Evolutionary conservation across 345 rosid species (phyloP), one percentile per base, ranked within the genome.

Genomic region (Passiflora organensis): DNA sequence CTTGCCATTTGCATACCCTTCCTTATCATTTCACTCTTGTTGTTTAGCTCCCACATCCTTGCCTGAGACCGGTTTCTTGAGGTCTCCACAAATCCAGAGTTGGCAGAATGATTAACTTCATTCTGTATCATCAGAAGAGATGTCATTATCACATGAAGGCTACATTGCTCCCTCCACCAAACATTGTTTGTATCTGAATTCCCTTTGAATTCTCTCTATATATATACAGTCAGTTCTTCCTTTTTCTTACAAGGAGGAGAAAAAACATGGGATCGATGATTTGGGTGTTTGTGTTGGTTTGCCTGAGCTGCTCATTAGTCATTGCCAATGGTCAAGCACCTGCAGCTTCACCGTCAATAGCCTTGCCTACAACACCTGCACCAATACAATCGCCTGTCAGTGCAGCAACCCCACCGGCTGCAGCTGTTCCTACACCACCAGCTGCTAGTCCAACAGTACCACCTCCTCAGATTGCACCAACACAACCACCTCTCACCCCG

Each of bases 321-420:
- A 63, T 62, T 53, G 70, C 64, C 53, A 64, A 67, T 75, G 93
- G 84, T 51, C 90, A 89, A 74, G 63, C 78, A 64, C 97, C 95
- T 9, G 83, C 84, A 10, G 74, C 84, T 45, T 69, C 79, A 0
- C 80, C 80, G 43, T 77, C 60, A 53, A 68, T 68, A 15, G 69
- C 84, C n/a, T n/a, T n/a, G 67, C 95, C 96, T 39, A 51, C 79
- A 4, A 74, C 83, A 9, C 36, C 72, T 15, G 45, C 78, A 20
- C 74, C 82, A 43, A 48, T 64, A 10, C 75, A 51, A 34, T 62
- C 88, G 63, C 79, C 88, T 16, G 48, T 60, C 39, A 62, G 61
- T 53, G 68, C 80, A 10, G 62, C 66, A 15, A 69, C 74, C 13
- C 73, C 76, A 18, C 87, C 90, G 9, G 71, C 85, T 13, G 61